Percentiles rank a stretch among this genome's conserved stretches.
phyloP scores from a whole-genome alignment of 345 rosid species.

The Hibiscus trionum region DNA sequence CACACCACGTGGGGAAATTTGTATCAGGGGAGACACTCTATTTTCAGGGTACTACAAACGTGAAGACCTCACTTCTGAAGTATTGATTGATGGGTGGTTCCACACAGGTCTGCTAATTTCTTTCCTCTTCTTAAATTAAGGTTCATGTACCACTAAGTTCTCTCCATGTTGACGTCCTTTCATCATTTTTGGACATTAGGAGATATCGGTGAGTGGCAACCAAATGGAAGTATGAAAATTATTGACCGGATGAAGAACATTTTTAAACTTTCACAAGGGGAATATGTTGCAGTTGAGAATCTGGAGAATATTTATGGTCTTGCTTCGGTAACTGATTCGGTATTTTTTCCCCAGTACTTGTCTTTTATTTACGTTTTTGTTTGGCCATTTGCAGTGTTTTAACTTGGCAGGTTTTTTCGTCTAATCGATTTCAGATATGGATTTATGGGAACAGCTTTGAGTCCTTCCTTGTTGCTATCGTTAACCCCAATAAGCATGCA shows the following conservation, averaged over 20 bases:
- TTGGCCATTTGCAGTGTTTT: neutral
- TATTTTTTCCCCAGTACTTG: conserved; percentile 13
- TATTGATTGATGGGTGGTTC: conserved; percentile 84
- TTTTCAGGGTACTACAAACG: conserved; percentile 91
- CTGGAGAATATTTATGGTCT: conserved; percentile 77
- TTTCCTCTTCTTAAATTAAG: neutral
- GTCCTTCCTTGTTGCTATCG: conserved; percentile 81
- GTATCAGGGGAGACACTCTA: conserved; percentile 63
- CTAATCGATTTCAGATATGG: conserved; percentile 57
- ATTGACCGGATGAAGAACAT: conserved; percentile 93
- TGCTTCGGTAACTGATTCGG: conserved; percentile 64
- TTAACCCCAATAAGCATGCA: conserved; percentile 68
- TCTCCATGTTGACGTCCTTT: conserved; percentile 2
- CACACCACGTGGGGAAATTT: conserved; percentile 81
- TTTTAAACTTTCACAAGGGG: conserved; percentile 97
- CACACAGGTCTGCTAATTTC: conserved; percentile 58
- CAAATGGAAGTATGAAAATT: conserved; percentile 87
- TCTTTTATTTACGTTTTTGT: neutral
- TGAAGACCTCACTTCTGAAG: conserved; percentile 83
- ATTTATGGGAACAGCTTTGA: conserved; percentile 96
- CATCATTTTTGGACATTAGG: conserved; percentile 31
- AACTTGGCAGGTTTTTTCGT: neutral
- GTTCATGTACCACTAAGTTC: neutral
- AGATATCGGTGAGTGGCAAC: conserved; percentile 98
- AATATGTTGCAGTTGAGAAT: conserved; percentile 94